Conservation (phyloP, 768 basidiomycete species). For the Steccherinum ochraceum region DNA sequence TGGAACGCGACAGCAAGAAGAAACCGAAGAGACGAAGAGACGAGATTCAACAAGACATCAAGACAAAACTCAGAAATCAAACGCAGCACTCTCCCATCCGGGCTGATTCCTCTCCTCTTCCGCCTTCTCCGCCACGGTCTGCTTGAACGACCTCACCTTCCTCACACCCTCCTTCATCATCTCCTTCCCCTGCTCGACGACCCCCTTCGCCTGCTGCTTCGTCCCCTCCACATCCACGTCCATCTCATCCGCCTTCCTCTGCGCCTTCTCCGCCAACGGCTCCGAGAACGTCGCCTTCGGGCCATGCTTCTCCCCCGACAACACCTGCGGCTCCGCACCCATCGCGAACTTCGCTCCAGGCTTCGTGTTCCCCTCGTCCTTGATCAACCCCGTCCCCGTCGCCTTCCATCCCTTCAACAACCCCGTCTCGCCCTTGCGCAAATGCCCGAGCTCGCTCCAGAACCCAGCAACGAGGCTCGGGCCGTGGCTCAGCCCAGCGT, state of each 20-base stretch:
- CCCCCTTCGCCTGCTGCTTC: slow-evolving; percentile 17
- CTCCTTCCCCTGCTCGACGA: slow-evolving; percentile 20
- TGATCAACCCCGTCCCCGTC: slow-evolving; percentile 60
- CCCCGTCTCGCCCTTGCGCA: slow-evolving; percentile 35
- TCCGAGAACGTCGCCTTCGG: slow-evolving; percentile 52
- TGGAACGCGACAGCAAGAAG: too few relatives aligned
- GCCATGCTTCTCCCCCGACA: slow-evolving; percentile 61
- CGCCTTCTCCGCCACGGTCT: slow-evolving; percentile 26
- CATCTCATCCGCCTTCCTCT: slow-evolving; percentile 24
- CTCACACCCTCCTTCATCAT: slow-evolving; percentile 19
- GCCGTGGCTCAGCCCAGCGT: slow-evolving; percentile 48
- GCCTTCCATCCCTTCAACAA: slow-evolving; percentile 40
- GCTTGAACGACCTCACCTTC: slow-evolving; percentile 25
- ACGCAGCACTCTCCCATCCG: slow-evolving; percentile 33
- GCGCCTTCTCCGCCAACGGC: slow-evolving; percentile 28
- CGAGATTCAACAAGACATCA: too few relatives aligned
- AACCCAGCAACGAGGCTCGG: slow-evolving; percentile 49
- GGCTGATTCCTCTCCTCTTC: slow-evolving; percentile 23
- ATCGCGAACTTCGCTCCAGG: slow-evolving; percentile 45
- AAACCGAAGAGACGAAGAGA: too few relatives aligned
- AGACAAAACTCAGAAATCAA: slow-evolving; percentile 21
- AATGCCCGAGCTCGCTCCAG: slow-evolving; percentile 63
- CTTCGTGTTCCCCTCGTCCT: slow-evolving; percentile 34
- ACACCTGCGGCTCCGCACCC: slow-evolving; percentile 70
- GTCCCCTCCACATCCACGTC: slow-evolving; percentile 23